Conservation (phyloP, 768 basidiomycete species). For the Tulasnella sp. region DNA sequence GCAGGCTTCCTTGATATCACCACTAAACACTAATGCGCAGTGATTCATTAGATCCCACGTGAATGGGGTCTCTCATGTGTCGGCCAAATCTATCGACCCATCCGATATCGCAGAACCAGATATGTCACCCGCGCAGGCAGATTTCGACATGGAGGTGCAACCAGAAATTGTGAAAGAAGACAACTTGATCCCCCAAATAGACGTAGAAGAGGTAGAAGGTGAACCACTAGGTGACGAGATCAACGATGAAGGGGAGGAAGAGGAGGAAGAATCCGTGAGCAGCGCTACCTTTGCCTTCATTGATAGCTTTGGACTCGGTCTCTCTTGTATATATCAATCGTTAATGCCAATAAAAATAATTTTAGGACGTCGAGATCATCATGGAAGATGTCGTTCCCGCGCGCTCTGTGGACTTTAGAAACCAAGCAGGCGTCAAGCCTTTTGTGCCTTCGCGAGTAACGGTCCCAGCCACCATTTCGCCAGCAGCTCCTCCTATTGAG, state of each 20-base stretch:
- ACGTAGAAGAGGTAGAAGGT: constrained; percentile 16
- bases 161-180: too few species aligned
- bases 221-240: constrained; percentile 24
- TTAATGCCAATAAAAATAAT: not conserved
- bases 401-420: constrained; percentile 70
- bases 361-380: constrained; percentile 81
- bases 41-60: too few species aligned
- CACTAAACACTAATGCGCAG: too few species aligned
- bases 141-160: constrained; percentile 2
- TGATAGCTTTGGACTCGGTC: constrained; percentile 22
- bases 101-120: not conserved
- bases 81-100: not conserved
- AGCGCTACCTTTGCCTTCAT: constrained; percentile 24
- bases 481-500: constrained; percentile 22
- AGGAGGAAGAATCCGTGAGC: constrained; percentile 33
- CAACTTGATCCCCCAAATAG: not conserved
- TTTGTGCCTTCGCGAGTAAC: constrained; percentile 29
- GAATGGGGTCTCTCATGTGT: too few species aligned
- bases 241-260: constrained; percentile 28
- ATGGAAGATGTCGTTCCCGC: constrained; percentile 54
- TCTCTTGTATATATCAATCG: not conserved
- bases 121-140: constrained; percentile 21
- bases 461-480: constrained; percentile 24
- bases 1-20: too few species aligned
- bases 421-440: constrained; percentile 18